Evolutionary conservation across 495 filamentous ascomycete genomes (phyloP), one percentile per base, ranked within the genome.

Genomic region (Sordaria brevicollis): DNA sequence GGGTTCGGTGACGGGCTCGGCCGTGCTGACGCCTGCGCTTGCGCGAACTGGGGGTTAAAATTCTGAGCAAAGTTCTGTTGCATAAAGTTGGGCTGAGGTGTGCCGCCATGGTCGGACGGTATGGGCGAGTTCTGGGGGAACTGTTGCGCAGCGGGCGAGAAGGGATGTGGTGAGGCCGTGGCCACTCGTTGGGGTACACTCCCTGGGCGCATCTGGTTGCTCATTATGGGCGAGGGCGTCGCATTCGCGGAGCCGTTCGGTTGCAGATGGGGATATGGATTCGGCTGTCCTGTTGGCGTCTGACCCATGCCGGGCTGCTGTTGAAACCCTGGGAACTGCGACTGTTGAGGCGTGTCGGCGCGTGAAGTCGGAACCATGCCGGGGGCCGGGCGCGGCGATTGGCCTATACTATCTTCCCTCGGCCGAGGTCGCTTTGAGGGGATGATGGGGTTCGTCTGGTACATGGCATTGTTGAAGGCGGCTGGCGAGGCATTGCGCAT

Each of bases 101-200:
- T 93, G 70, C 88, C 92, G 34, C 87, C 86, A 76, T 94, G 91
- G 67, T 94, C 92, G 15, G 89, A 88, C 33, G 90, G 88, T 15
- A 92, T 85, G 5, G 93, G 92, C 5, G 93, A 94, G 74, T 91
- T 87, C 70, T 96, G 93, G 3, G 87, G 81, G 73, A 94, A 92
- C 68, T 90, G 88, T 73, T 91, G 90, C 37, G 87, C 86, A 34
- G 89, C 90, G 21, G 93, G 92, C 1, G 93, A 93, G 80, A 96
- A 97, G 0, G 93, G 93, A 77, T 92, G 93, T 4, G 94, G 94
- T 17, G 94, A 97, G 36, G 92, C 89, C 33, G 95, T 97, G 70
- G 92, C 89, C 79, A 97, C 90, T 68, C 93, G 83, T 80, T 94
- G 92, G 15, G 90, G 91, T 38, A 89, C 86, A 74, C 82, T 87